Base-by-base conservation (phyloP, 192 early-diverging fungal genomes). In the Linnemannia zychae region DNA sequence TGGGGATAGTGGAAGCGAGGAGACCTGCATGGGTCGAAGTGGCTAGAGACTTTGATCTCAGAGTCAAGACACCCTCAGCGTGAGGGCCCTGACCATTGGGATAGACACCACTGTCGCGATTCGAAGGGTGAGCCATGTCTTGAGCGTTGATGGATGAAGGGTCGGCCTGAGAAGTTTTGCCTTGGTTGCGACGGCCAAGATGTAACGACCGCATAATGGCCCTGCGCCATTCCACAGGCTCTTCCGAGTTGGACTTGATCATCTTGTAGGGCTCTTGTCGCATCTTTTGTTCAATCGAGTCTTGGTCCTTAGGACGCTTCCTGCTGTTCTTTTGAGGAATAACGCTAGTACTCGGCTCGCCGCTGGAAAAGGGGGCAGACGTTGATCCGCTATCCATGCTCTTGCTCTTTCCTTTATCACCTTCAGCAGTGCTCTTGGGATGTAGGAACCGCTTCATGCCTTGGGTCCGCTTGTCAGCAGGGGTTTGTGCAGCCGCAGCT, bases 261-360 rank as follows among this genome's bases (percentile, higher is more conserved):
- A 82, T 67, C 70, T 82, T 76, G 47, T 82, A 67, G 40, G 82
- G 71, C 36, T 77, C 82, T 17, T 78, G 63, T 3, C 44, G 28
- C 12, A 50, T 71, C 18, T 57, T 36, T 34, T 77, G 75, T 31
- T 84, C 82, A 20, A 82, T 82, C 12, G 80, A 82, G 46, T 82
- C 80, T 18, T 82, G 80, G 24, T 82, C 80, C 37, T 82, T 84
- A 9, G 81, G 76, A 20, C 81, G 76, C 48, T 78, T 84, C 71
- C 69, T 85, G 44, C 69, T 79, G 78, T 15, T 57, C 37, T 49
- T 79, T 38, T 31, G 53, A 22, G 31, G 34, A 40, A 20, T 69
- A 47, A 17, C 33, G 31, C 66, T 71, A 20, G 38, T 48, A 20
- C 40, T 44, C 31, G 69, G 37, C 4, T 71, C 57, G 3, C 28